Base-by-base conservation (phyloP, 1,284 basidiomycete genomes). In the Tranzscheliella williamsii region DNA sequence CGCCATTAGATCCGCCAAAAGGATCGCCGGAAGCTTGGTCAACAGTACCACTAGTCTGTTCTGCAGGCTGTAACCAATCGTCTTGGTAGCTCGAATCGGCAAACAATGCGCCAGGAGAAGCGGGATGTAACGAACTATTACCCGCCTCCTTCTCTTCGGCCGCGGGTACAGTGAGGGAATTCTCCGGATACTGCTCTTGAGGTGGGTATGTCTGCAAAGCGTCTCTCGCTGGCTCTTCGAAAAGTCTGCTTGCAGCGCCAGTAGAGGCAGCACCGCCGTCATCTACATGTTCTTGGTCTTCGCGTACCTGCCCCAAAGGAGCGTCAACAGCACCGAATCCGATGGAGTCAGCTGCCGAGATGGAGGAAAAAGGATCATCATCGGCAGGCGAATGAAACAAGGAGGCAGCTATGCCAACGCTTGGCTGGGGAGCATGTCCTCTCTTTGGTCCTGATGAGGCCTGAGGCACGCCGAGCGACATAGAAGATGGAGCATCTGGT, bases 321-420 rank as follows among this genome's bases (percentile, higher is more conserved):
- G 42, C 31, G 20, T 53, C 54, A 11, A 43, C 46, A 6, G 57
- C 13, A 30, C 27, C 36, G 24, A 38, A 50, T 37, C 51, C 42
- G 31, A 41, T 18, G 32, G 17, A 11, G 32, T 18, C 32, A 20
- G 32, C 9, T 11, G 32, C 54, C 6, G 41, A 18, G 24, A 68
- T 66, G 50, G 40, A 40, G 21, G 68, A 58, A 40, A 70, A 72
- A 0, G 62, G 68, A 30, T 72, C 67, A 31, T 62, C 58, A 34
- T 71, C 69, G 16, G 56, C 66, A n/a, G 40, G 58, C 22, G 48
- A 48, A 18, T 56, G 68, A 46, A 73, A 73, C 16, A 73, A 60
- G 17, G 52, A 60, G 12, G 70, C 68, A 30, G 70, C 70, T 17
- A 70, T 68, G 15, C 64, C 69, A 33, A 73, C 57, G 35, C 67